Evolutionary conservation across 1,139 yeast species (phyloP).

Genomic region (Debaryomyces sp.): DNA sequence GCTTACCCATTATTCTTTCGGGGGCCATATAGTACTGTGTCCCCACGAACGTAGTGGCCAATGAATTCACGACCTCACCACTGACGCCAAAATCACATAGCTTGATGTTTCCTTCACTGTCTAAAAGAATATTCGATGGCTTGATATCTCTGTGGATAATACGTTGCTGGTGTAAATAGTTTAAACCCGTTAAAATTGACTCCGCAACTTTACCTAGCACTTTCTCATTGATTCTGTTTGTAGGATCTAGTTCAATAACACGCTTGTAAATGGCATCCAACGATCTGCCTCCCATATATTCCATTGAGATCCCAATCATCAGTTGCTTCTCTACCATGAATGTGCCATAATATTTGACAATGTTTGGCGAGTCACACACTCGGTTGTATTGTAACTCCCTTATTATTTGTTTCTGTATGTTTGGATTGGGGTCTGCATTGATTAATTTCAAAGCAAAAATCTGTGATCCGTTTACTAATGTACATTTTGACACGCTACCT

Average conservation of each 20-base stretch:
- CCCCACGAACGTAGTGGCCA: slow-evolving; percentile 96
- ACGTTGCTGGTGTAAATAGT: slow-evolving; percentile 82
- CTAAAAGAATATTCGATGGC: slow-evolving; percentile 86
- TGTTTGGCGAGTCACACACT: slow-evolving; percentile 77
- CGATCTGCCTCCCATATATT: slow-evolving; percentile 92
- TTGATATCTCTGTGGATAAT: slow-evolving; percentile 93
- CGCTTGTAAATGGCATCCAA: slow-evolving; percentile 85
- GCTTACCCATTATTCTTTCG: slow-evolving; percentile 92
- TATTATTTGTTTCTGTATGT: slow-evolving; percentile 79
- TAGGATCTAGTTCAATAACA: slow-evolving; percentile 57
- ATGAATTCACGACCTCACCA: slow-evolving; percentile 92
- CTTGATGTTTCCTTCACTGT: slow-evolving; percentile 77
- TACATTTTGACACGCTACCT: slow-evolving; percentile 85
- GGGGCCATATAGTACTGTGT: slow-evolving; percentile 99
- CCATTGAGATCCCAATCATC: slow-evolving; percentile 90
- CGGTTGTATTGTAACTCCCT: slow-evolving; percentile 89
- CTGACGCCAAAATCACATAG: slow-evolving; percentile 98
- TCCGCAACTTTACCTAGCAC: slow-evolving; percentile 90
- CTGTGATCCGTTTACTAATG: slow-evolving; percentile 51
- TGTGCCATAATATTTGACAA: slow-evolving; percentile 91
- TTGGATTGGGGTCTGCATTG: slow-evolving; percentile 76
- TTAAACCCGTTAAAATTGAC: slow-evolving; percentile 78
- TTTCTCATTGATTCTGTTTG: slow-evolving; percentile 89
- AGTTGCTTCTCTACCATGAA: slow-evolving; percentile 76
- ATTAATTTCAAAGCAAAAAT: slow-evolving; percentile 88